Evolutionary conservation across 768 basidiomycete genomes (phyloP).

Genomic region (Leccinum truebloodii): DNA sequence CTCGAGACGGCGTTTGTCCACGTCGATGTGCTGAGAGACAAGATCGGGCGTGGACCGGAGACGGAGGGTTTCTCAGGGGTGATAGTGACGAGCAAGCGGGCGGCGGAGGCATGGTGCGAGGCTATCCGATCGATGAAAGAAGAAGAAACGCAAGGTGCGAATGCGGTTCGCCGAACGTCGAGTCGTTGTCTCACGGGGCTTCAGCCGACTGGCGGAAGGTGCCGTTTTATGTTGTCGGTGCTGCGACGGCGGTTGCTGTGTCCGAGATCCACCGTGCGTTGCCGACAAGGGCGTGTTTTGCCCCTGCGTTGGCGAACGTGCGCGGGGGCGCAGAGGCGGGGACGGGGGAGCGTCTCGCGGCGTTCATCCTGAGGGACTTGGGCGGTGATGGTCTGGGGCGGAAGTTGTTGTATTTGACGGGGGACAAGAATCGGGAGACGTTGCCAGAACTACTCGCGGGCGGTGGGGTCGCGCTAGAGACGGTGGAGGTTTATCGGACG

Average conservation of each 20-base stretch:
- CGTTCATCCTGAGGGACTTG: constrained; percentile 53
- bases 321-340: constrained; percentile 56
- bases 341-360: constrained; percentile 65
- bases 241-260: constrained; percentile 52
- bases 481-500: constrained; percentile 73
- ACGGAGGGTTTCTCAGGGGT: constrained; percentile 50
- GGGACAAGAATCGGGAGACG: constrained; percentile 83
- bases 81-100: constrained; percentile 76
- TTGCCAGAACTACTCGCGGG: constrained; percentile 51
- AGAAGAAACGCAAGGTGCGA: constrained; percentile 15
- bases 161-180: not conserved
- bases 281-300: constrained; percentile 39
- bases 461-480: constrained; percentile 45
- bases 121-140: constrained; percentile 32
- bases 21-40: constrained; percentile 41
- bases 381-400: constrained; percentile 11
- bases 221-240: constrained; percentile 82
- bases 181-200: not conserved
- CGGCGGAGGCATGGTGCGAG: constrained; percentile 68
- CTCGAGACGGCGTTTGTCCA: constrained; percentile 67
- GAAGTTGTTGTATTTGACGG: constrained; percentile 70
- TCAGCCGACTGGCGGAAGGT: constrained; percentile 51
- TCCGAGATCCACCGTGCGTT: constrained; percentile 34
- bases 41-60: constrained; percentile 42
- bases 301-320: constrained; percentile 33